These are phyloP conservation scores for Aspergillus brasiliensis DNA, from an alignment of 2,329 filamentous ascomycete genomes.

Conservation along the genomic window DNA sequence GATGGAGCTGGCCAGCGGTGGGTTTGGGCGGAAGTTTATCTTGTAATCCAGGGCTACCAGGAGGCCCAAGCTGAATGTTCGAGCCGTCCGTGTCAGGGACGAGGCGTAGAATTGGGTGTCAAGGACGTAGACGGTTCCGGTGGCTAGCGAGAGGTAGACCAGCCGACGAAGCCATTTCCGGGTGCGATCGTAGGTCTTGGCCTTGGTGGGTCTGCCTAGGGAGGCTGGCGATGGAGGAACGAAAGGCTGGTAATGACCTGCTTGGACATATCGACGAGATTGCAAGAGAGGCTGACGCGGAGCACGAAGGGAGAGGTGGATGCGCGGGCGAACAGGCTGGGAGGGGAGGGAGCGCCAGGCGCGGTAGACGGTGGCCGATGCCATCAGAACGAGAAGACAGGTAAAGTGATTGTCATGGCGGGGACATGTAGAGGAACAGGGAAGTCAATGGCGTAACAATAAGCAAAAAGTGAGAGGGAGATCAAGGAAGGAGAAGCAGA, in stretches of 20 bases:
- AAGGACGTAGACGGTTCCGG: conserved; percentile 65
- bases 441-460: background rate
- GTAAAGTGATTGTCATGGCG: background rate
- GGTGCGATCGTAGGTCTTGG: conserved; percentile 70
- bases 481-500: background rate
- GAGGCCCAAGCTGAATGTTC: conserved; percentile 78
- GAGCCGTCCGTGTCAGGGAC: conserved; percentile 73
- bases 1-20: conserved; percentile 71
- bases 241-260: conserved; percentile 62
- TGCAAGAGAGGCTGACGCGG: background rate
- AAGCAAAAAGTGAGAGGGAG: background rate
- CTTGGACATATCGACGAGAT: conserved; percentile 31
- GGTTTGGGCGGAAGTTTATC: conserved; percentile 85
- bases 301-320: background rate
- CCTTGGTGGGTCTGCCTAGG: conserved; percentile 69
- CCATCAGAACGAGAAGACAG: background rate
- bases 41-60: conserved; percentile 92
- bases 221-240: conserved; percentile 77
- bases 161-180: conserved; percentile 78
- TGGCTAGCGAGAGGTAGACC: conserved; percentile 60
- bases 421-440: conserved; percentile 1
- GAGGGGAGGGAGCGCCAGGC: conserved; percentile 6
- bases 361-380: conserved; percentile 4
- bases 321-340: conserved; percentile 5
- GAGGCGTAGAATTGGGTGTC: conserved; percentile 79